These are phyloP conservation scores for Penicillium sp. DNA, from an alignment of 2,329 filamentous ascomycete species.

Conservation along the genomic window DNA sequence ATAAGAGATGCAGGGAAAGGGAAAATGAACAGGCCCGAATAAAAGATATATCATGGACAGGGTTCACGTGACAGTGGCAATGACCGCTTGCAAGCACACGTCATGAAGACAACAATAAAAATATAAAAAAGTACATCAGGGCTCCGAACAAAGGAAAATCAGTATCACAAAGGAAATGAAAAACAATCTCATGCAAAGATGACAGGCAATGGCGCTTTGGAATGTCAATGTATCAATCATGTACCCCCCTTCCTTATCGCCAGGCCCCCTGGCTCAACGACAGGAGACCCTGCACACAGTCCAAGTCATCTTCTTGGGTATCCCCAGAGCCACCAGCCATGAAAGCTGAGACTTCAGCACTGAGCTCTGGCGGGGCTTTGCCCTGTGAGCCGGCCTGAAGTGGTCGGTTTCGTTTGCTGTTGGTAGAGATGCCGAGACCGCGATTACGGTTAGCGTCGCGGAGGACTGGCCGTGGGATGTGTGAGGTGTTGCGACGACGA, in stretches of 20 bases:
- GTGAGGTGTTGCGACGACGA: conserved; percentile 31
- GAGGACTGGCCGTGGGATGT: conserved; percentile 41
- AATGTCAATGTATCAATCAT: conserved; percentile 3
- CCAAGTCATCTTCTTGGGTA: conserved; percentile 75
- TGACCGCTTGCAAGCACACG: conserved; percentile 30
- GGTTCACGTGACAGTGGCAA: conserved; percentile 24
- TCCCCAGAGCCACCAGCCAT: conserved; percentile 60
- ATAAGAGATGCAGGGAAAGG: not conserved
- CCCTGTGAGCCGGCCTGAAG: conserved; percentile 27
- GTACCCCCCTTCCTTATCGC: conserved; percentile 50
- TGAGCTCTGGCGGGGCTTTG: conserved; percentile 44
- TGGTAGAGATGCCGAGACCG: conserved; percentile 21
- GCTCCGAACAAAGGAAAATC: conserved; percentile 21
- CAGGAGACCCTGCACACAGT: conserved; percentile 84
- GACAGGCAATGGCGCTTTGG: conserved; percentile 3
- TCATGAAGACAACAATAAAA: conserved; percentile 16
- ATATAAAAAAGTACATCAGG: conserved; percentile 17
- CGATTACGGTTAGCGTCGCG: conserved; percentile 40
- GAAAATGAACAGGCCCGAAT: not conserved
- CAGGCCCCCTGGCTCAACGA: conserved; percentile 91
- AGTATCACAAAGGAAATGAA: conserved; percentile 21
- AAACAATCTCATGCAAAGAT: conserved; percentile 3
- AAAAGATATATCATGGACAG: conserved; percentile 14
- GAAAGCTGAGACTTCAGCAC: conserved; percentile 68
- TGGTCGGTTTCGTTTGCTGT: conserved; percentile 29